phyloP scores from a whole-genome alignment of 805 yeast species.

The Sugiyamaella lignohabitans region DNA sequence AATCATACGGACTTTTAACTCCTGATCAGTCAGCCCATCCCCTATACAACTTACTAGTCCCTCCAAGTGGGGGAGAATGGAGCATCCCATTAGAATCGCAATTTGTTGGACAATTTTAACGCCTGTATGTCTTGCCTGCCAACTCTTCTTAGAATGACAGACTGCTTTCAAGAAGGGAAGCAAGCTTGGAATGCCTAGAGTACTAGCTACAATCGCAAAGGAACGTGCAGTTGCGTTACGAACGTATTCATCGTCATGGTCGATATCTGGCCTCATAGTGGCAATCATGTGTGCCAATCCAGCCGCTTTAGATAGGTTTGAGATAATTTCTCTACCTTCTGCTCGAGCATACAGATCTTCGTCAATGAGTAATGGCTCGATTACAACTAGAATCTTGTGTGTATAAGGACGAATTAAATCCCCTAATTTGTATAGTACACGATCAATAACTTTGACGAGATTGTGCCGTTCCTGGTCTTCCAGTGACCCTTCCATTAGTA shows the following conservation, averaged over 20 bases:
- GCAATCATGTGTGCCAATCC: slow-evolving; percentile 79
- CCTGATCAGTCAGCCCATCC: slow-evolving; percentile 59
- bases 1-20: slow-evolving; percentile 56
- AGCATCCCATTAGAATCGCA: slow-evolving; percentile 60
- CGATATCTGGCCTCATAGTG: slow-evolving; percentile 73
- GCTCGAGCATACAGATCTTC: slow-evolving; percentile 67
- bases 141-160: slow-evolving; percentile 63
- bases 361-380: slow-evolving; percentile 74
- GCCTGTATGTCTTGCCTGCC: slow-evolving; percentile 85
- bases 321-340: slow-evolving; percentile 74
- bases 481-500: slow-evolving; percentile 61
- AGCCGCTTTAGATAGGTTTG: slow-evolving; percentile 69
- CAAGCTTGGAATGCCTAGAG: slow-evolving; percentile 64
- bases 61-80: slow-evolving; percentile 66
- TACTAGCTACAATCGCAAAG: slow-evolving; percentile 75
- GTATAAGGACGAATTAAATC: slow-evolving; percentile 65
- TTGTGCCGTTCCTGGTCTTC: slow-evolving; percentile 82
- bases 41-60: slow-evolving; percentile 57
- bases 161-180: slow-evolving; percentile 81
- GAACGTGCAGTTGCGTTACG: slow-evolving; percentile 71
- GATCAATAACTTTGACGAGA: slow-evolving; percentile 65
- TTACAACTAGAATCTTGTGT: slow-evolving; percentile 61
- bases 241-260: slow-evolving; percentile 72
- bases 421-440: slow-evolving; percentile 61
- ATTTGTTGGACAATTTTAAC: slow-evolving; percentile 69